These are phyloP conservation scores for Phaeomoniella chlamydospora DNA, from an alignment of 2,329 filamentous ascomycete species.

Conservation along the genomic window DNA sequence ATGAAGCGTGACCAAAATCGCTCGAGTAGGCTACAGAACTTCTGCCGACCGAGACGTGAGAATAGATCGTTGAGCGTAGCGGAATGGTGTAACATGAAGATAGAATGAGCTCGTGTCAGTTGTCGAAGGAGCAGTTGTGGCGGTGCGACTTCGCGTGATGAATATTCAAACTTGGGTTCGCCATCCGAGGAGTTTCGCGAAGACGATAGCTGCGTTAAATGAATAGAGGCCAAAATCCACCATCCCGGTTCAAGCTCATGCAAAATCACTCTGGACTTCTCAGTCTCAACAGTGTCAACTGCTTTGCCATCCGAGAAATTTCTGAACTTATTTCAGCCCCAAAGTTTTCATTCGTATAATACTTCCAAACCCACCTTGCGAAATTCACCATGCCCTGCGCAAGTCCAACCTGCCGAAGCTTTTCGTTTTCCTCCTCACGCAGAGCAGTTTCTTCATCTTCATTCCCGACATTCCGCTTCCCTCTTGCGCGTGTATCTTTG, in stretches of 20 bases:
- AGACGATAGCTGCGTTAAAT: constrained; percentile 58
- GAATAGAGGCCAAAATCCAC: constrained; percentile 90
- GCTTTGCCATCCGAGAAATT: constrained; percentile 67
- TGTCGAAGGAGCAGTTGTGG: constrained; percentile 65
- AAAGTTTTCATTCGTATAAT: constrained; percentile 8
- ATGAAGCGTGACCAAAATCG: constrained; percentile 67
- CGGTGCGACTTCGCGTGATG: constrained; percentile 77
- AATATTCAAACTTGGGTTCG: constrained; percentile 55
- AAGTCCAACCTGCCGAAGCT: constrained; percentile 80
- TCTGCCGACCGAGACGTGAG: constrained; percentile 45
- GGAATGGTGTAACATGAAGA: constrained; percentile 80
- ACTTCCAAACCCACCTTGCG: constrained; percentile 49
- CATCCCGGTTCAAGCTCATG: constrained; percentile 80
- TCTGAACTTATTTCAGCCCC: constrained; percentile 22
- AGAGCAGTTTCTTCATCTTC: background rate
- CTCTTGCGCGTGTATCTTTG: constrained; percentile 12
- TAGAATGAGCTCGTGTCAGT: constrained; percentile 64
- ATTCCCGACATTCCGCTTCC: constrained; percentile 8
- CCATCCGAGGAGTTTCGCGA: constrained; percentile 23
- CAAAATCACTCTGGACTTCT: constrained; percentile 70
- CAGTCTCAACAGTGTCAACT: constrained; percentile 79
- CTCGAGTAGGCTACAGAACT: constrained; percentile 58
- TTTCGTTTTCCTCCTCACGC: constrained; percentile 62
- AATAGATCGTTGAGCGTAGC: constrained; percentile 58
- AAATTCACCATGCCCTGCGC: constrained; percentile 96